Conservation (phyloP, 192 early-diverging fungal species). For the Dissophora globulifera region DNA sequence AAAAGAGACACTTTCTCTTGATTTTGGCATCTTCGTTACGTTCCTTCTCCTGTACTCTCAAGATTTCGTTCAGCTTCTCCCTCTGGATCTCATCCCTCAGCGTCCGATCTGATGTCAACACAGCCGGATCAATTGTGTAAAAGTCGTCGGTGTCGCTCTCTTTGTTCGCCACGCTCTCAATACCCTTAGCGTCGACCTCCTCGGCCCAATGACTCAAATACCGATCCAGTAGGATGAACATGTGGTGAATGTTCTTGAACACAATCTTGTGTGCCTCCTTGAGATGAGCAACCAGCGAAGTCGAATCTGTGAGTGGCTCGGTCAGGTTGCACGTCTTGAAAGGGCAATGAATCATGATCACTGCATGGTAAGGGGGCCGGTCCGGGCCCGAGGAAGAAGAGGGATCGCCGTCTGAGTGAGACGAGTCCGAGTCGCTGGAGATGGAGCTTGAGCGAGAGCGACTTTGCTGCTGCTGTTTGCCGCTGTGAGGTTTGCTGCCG, state of each 20-base stretch:
- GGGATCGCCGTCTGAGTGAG: conserved; percentile 44
- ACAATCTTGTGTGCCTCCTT: conserved; percentile 68
- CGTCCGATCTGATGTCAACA: conserved; percentile 66
- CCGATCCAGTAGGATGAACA: conserved; percentile 78
- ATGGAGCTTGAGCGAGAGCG: conserved; percentile 44
- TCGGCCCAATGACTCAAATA: conserved; percentile 83
- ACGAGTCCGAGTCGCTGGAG: conserved; percentile 54
- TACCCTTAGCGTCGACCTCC: conserved; percentile 50
- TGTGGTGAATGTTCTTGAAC: conserved; percentile 80
- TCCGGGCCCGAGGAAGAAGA: conserved; percentile 19
- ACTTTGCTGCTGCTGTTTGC: background rate
- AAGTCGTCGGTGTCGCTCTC: conserved; percentile 47
- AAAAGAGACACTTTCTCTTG: conserved; percentile 92
- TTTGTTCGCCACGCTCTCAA: conserved; percentile 40
- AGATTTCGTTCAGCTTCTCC: conserved; percentile 77
- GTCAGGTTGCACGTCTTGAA: conserved; percentile 66
- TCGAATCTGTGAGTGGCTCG: conserved; percentile 67
- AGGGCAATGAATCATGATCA: conserved; percentile 73
- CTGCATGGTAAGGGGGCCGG: conserved; percentile 61
- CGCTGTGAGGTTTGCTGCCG: background rate
- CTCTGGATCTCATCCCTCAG: conserved; percentile 79
- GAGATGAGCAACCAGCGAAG: conserved; percentile 72
- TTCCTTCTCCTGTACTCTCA: conserved; percentile 79
- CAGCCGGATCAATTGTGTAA: conserved; percentile 70
- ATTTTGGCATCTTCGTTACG: conserved; percentile 70